A percentile compares a stretch with the other conserved stretches of the same genome.
phyloP scores from a whole-genome alignment of 2,329 filamentous ascomycete genomes.

The Akanthomyces lecanii region DNA sequence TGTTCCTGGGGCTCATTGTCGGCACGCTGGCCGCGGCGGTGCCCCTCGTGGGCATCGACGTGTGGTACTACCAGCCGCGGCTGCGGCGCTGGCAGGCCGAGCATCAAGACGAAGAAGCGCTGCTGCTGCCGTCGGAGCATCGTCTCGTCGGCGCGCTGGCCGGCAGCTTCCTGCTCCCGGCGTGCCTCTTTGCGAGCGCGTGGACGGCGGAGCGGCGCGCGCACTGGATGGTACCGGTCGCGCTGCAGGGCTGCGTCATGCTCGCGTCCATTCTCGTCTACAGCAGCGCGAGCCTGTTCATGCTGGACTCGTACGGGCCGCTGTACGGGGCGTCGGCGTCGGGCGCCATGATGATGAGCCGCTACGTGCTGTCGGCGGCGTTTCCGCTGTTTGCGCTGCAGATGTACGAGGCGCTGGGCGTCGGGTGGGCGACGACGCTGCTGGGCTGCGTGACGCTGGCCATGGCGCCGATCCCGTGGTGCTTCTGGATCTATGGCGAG shows the following conservation, averaged over 20 bases:
- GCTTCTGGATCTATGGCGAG: constrained; percentile 25
- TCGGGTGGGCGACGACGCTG: constrained; percentile 42
- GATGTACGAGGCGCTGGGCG: constrained; percentile 37
- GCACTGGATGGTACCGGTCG: constrained; percentile 25
- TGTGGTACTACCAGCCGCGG: constrained; percentile 51
- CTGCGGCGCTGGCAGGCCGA: constrained; percentile 43
- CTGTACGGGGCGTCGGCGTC: constrained; percentile 27
- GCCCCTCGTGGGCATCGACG: constrained; percentile 43
- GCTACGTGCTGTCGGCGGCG: constrained; percentile 55
- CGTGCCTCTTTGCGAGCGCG: constrained; percentile 64
- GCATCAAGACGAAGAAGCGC: constrained; percentile 44
- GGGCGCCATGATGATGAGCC: constrained; percentile 25
- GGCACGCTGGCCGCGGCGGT: constrained; percentile 54
- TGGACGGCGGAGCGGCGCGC: constrained; percentile 47
- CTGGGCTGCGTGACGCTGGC: constrained; percentile 36
- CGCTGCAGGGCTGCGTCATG: constrained; percentile 26
- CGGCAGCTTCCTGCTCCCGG: constrained; percentile 57
- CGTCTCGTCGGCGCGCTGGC: constrained; percentile 59
- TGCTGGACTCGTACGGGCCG: constrained; percentile 28
- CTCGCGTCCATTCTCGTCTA: constrained; percentile 27
- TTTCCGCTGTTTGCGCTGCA: constrained; percentile 43
- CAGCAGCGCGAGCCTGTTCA: constrained; percentile 26
- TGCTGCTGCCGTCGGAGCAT: constrained; percentile 55
- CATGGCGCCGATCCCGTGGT: constrained; percentile 35
- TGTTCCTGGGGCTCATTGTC: constrained; percentile 65